Conservation (phyloP, 192 early-diverging fungal species). For the Spinellus fusiger region DNA sequence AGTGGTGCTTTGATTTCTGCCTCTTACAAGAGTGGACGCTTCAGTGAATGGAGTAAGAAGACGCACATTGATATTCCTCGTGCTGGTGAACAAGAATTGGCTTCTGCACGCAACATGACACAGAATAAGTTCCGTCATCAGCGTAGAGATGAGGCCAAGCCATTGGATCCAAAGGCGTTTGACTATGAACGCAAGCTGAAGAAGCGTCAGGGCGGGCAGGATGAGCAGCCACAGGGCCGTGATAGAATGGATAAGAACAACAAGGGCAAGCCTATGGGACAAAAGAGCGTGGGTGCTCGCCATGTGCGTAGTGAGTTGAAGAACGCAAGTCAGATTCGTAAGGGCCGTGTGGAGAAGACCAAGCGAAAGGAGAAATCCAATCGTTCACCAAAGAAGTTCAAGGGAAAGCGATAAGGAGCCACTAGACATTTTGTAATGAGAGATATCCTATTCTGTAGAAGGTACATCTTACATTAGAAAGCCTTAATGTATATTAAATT, state of each 20-base stretch:
- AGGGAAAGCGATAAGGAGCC: neutral
- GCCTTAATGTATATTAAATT: too few species aligned
- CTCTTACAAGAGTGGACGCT: slow-evolving; percentile 81
- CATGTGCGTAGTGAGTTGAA: slow-evolving; percentile 70
- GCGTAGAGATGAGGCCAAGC: slow-evolving; percentile 63
- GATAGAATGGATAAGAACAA: slow-evolving; percentile 14
- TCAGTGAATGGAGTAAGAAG: slow-evolving; percentile 88
- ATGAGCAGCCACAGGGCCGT: slow-evolving; percentile 31
- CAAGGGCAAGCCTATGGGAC: slow-evolving; percentile 30
- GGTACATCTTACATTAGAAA: too few species aligned
- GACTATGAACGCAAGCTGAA: slow-evolving; percentile 63
- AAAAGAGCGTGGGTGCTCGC: slow-evolving; percentile 31
- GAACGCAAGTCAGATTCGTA: slow-evolving; percentile 72
- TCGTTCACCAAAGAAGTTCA: slow-evolving; percentile 34
- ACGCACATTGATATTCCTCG: slow-evolving; percentile 76
- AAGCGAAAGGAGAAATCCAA: slow-evolving; percentile 73
- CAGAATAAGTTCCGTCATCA: slow-evolving; percentile 74
- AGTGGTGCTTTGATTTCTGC: slow-evolving; percentile 86
- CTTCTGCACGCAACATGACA: slow-evolving; percentile 36
- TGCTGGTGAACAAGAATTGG: slow-evolving; percentile 81
- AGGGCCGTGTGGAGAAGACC: slow-evolving; percentile 66
- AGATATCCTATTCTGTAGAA: too few species aligned
- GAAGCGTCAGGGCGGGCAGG: slow-evolving; percentile 45
- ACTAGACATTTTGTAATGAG: neutral
- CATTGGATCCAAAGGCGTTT: slow-evolving; percentile 55